Percentiles rank a stretch among this genome's conserved stretches.
Conservation (phyloP, 1,284 basidiomycete species). For the Phellopilus nigrolimitatus region DNA sequence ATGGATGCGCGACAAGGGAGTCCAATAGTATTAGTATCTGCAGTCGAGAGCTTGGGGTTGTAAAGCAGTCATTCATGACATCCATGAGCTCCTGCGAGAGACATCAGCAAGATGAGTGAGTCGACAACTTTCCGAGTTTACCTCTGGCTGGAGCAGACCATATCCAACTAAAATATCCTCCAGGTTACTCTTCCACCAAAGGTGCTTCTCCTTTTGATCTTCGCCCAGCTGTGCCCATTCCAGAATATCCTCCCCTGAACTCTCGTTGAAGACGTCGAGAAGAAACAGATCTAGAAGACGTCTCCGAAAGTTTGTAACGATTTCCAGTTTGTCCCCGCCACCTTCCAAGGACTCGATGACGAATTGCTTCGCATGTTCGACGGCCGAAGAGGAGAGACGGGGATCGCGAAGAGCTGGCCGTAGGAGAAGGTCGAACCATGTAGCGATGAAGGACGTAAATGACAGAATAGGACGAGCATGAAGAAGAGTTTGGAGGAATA, state of each 20-base stretch:
- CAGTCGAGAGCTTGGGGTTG: conserved; percentile 52
- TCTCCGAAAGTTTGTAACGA: conserved; percentile 58
- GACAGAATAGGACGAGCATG: conserved; percentile 57
- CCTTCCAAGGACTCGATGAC: conserved; percentile 56
- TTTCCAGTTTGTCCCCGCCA: conserved; percentile 44
- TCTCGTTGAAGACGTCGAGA: conserved; percentile 68
- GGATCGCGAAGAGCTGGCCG: conserved; percentile 72
- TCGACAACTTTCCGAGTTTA: conserved; percentile 27
- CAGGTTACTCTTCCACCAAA: conserved; percentile 70
- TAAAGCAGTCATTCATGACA: conserved; percentile 56
- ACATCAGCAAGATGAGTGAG: conserved; percentile 16
- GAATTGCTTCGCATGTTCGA: conserved; percentile 66
- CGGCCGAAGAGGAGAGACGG: conserved; percentile 50
- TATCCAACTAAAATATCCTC: conserved; percentile 66
- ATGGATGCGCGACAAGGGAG: conserved; percentile 48
- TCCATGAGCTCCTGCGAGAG: conserved; percentile 40
- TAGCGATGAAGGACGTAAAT: conserved; percentile 59
- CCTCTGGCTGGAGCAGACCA: conserved; percentile 56
- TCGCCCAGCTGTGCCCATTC: conserved; percentile 66
- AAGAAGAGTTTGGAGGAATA: conserved; percentile 60
- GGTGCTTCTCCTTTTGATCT: conserved; percentile 51
- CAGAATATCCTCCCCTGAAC: conserved; percentile 62
- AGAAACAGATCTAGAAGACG: conserved; percentile 69
- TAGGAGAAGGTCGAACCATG: conserved; percentile 74
- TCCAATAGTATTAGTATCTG: conserved; percentile 64